phyloP scores from a whole-genome alignment of 148 eudicot species.

The Beta vulgaris region DNA sequence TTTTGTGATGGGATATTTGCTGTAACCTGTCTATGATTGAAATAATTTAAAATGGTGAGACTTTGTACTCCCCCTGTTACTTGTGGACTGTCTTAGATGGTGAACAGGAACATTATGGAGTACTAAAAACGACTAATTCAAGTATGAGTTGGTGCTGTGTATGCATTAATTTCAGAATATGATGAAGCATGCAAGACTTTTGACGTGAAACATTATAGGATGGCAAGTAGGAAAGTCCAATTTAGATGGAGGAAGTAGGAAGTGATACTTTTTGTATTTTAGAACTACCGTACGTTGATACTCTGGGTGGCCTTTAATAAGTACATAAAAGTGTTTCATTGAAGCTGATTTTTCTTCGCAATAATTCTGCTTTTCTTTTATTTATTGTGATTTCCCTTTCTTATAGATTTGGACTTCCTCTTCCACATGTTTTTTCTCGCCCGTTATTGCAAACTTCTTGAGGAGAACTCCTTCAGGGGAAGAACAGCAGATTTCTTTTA shows the following conservation, averaged over 20 bases:
- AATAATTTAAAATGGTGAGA: background rate
- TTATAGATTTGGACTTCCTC: slow-evolving; percentile 87
- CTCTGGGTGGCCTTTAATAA: background rate
- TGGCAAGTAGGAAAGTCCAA: background rate
- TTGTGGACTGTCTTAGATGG: background rate
- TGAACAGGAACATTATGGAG: background rate
- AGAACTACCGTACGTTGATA: background rate
- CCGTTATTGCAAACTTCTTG: slow-evolving; percentile 97
- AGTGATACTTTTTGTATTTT: background rate
- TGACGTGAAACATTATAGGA: background rate
- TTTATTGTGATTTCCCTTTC: slow-evolving; percentile 11
- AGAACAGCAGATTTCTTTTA: slow-evolving; percentile 98
- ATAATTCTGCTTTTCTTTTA: background rate
- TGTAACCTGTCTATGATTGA: background rate
- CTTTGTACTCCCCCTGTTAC: background rate
- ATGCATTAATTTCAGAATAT: background rate
- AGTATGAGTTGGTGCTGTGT: too few species aligned
- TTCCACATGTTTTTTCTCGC: slow-evolving; percentile 99
- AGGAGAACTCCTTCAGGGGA: slow-evolving; percentile 92
- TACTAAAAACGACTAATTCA: background rate
- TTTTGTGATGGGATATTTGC: background rate
- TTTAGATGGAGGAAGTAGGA: background rate
- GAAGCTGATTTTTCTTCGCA: background rate
- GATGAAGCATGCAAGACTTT: too few species aligned
- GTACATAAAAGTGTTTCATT: background rate